Percentiles rank a stretch among this genome's conserved stretches.
Evolutionary conservation across 164 flowering plant genomes (phyloP).

Genomic region (Umbellularia californica): DNA sequence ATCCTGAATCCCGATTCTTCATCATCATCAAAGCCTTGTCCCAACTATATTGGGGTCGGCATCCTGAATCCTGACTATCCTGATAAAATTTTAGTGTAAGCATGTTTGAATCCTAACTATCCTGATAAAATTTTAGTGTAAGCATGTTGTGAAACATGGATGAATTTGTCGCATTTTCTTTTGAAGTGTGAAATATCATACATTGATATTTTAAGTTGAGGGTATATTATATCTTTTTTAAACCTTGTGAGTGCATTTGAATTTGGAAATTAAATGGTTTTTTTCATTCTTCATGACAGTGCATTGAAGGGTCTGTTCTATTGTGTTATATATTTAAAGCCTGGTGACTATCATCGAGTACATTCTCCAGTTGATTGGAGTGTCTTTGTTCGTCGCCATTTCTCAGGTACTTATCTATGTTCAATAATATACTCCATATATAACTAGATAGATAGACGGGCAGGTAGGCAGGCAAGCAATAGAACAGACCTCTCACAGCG

Average conservation of each 20-base stretch:
- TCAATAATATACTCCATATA: not conserved
- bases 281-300: constrained; percentile 43
- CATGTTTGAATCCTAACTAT: too few species aligned
- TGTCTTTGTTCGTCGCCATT: constrained; percentile 73
- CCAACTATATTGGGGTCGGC: too few species aligned
- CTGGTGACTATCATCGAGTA: constrained; percentile 91
- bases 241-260: not conserved
- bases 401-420: constrained; percentile 53
- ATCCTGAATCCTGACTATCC: too few species aligned
- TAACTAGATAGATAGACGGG: too few species aligned
- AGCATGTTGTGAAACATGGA: too few species aligned
- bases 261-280: not conserved
- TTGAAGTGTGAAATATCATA: not conserved
- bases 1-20: too few species aligned
- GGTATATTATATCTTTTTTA: not conserved
- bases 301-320: constrained; percentile 88
- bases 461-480: too few species aligned
- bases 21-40: too few species aligned
- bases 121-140: too few species aligned
- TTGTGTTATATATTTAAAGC: constrained; percentile 88
- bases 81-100: too few species aligned
- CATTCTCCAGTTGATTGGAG: constrained; percentile 95
- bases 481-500: too few species aligned
- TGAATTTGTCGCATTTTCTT: not conserved
- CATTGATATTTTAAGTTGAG: not conserved